Conservation (phyloP, 345 rosid species). For the Ceriops tagal region DNA sequence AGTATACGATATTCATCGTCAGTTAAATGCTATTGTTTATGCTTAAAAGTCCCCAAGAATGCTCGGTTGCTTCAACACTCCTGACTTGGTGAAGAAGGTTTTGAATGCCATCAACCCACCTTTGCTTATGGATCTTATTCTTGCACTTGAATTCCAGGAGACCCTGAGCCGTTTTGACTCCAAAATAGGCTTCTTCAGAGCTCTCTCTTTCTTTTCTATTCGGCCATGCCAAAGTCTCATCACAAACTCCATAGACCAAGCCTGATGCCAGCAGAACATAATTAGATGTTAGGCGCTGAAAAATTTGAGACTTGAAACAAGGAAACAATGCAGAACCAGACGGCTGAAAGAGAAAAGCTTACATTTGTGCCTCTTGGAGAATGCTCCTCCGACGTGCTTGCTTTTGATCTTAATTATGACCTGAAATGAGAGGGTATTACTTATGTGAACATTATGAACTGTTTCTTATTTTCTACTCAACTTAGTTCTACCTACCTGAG, state of each 20-base stretch:
- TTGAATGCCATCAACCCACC: slow-evolving; percentile 76
- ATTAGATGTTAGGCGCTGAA: background rate
- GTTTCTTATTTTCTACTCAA: background rate
- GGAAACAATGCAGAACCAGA: background rate
- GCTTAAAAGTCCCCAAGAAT: slow-evolving; percentile 51
- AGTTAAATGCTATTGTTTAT: slow-evolving; percentile 35
- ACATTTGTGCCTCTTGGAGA: slow-evolving; percentile 89
- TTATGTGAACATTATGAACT: background rate
- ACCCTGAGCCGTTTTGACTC: slow-evolving; percentile 90
- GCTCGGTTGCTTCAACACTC: slow-evolving; percentile 44
- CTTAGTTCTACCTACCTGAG: slow-evolving; percentile 46
- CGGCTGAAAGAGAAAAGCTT: slow-evolving; percentile 9
- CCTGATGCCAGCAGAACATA: slow-evolving; percentile 35
- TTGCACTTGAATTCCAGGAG: slow-evolving; percentile 89
- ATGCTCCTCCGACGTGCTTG: slow-evolving; percentile 91
- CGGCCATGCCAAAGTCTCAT: slow-evolving; percentile 84
- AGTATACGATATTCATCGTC: slow-evolving; percentile 12
- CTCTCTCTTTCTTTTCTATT: slow-evolving; percentile 73
- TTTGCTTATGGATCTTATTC: slow-evolving; percentile 75
- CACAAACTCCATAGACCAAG: slow-evolving; percentile 74
- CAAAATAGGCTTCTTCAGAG: slow-evolving; percentile 72
- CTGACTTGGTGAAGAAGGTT: slow-evolving; percentile 65
- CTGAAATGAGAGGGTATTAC: slow-evolving; percentile 29
- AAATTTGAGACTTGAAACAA: background rate
- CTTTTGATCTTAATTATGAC: slow-evolving; percentile 70